Evolutionary conservation across 805 yeast species (phyloP).

Genomic region (Candida dajiaensis): DNA sequence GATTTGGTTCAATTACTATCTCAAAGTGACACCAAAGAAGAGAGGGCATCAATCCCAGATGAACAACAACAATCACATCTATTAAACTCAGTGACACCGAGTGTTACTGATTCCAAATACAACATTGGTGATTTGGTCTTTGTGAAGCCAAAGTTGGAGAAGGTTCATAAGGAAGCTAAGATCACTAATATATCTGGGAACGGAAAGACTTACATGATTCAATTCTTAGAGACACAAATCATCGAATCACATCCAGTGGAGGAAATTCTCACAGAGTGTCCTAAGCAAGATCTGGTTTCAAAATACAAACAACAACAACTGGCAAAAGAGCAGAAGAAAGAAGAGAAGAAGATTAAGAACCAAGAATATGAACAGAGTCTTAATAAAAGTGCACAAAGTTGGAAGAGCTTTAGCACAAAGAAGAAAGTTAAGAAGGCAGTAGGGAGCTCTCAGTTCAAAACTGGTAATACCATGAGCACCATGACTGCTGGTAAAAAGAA

Average conservation of each 20-base stretch:
- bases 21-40: constrained; percentile 3
- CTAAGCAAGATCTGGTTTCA: constrained; percentile 5
- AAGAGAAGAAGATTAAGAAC: constrained; percentile 7
- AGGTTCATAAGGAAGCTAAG: constrained; percentile 9
- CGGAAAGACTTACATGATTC: constrained; percentile 8
- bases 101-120: background rate
- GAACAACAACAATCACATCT: background rate
- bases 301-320: constrained; percentile 2
- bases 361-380: constrained; percentile 9
- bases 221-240: constrained; percentile 5
- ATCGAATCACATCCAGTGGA: constrained; percentile 10
- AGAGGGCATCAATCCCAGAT: background rate
- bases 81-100: background rate
- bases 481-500: constrained; percentile 9
- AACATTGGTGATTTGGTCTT: constrained; percentile 11
- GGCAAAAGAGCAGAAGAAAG: constrained; percentile 3
- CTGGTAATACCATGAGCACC: constrained; percentile 5
- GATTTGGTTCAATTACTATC: constrained; percentile 13
- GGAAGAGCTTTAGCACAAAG: constrained; percentile 18
- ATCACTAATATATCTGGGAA: constrained; percentile 16
- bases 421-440: constrained; percentile 2
- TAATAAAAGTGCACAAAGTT: constrained; percentile 13
- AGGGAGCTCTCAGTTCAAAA: background rate
- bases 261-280: constrained; percentile 9
- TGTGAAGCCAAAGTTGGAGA: constrained; percentile 9